These are phyloP conservation scores for Phaeodactylum tricornutum DNA, from an alignment of 108 stramenopile species.

Conservation along the genomic window DNA sequence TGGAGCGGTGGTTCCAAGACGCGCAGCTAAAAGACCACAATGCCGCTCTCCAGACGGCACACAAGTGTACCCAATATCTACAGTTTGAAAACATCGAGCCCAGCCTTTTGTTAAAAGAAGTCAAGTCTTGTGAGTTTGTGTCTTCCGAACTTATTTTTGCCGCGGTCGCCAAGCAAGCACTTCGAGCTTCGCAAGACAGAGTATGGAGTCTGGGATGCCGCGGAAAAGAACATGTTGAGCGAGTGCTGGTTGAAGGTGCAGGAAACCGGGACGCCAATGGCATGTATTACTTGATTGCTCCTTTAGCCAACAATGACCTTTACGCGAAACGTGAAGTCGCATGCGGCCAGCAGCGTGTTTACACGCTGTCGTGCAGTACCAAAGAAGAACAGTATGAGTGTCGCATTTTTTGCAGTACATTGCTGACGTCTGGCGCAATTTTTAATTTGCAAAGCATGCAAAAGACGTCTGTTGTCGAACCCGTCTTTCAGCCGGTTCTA, in stretches of 20 bases:
- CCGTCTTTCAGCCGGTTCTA: slow-evolving; percentile 17
- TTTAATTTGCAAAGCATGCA: background rate
- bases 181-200: slow-evolving; percentile 22
- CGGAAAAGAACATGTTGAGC: slow-evolving; percentile 24
- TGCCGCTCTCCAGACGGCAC: slow-evolving; percentile 11
- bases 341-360: slow-evolving; percentile 22
- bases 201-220: slow-evolving; percentile 22
- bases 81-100: slow-evolving; percentile 41
- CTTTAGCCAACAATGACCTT: slow-evolving; percentile 9
- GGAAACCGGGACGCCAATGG: slow-evolving; percentile 34
- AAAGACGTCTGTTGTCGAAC: slow-evolving; percentile 3
- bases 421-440: slow-evolving; percentile 13
- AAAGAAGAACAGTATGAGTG: slow-evolving; percentile 11
- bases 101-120: slow-evolving; percentile 26
- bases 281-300: slow-evolving; percentile 38
- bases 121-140: slow-evolving; percentile 34
- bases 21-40: slow-evolving; percentile 9
- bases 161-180: slow-evolving; percentile 26
- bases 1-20: slow-evolving; percentile 31
- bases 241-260: slow-evolving; percentile 54
- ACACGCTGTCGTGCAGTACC: slow-evolving; percentile 14
- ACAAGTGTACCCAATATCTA: slow-evolving; percentile 20
- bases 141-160: slow-evolving; percentile 19
- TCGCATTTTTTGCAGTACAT: slow-evolving; percentile 21
- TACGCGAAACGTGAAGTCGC: slow-evolving; percentile 42